Percentiles rank a stretch among this genome's conserved stretches.
Evolutionary conservation across 768 basidiomycete genomes (phyloP).

Genomic region (Hemileccinum rubropunctum): DNA sequence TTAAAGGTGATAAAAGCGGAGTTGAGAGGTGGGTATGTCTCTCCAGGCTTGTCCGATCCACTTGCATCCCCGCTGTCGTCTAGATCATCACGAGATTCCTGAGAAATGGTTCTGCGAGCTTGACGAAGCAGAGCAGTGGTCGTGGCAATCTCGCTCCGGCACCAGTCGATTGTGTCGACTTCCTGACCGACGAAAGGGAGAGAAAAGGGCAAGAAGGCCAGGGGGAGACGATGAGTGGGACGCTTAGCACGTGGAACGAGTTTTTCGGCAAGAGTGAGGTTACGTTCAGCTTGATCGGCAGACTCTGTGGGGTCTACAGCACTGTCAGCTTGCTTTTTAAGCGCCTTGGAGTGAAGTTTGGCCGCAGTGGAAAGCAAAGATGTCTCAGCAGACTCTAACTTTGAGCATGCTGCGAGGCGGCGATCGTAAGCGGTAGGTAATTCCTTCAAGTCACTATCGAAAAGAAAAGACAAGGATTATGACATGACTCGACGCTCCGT

Average conservation of each 20-base stretch:
- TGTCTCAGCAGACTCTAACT: conserved; percentile 87
- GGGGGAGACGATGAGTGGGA: conserved; percentile 71
- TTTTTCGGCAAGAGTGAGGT: conserved; percentile 39
- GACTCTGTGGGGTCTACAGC: conserved; percentile 18
- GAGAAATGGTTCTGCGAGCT: conserved; percentile 35
- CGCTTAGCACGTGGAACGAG: conserved; percentile 71
- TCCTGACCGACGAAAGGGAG: conserved; percentile 76
- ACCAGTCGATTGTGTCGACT: conserved; percentile 94
- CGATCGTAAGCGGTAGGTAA: conserved; percentile 82
- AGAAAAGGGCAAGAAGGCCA: conserved; percentile 50
- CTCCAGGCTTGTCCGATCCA: conserved; percentile 9
- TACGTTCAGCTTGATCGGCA: conserved; percentile 29
- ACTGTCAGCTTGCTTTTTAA: conserved; percentile 40
- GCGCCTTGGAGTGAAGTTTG: conserved; percentile 60
- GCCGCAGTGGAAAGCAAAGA: conserved; percentile 69
- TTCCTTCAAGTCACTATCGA: conserved; percentile 71
- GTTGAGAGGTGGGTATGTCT: conserved; percentile 56
- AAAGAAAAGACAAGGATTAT: not conserved
- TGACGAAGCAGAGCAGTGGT: conserved; percentile 53
- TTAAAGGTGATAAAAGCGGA: conserved; percentile 91
- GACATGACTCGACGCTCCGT: not conserved
- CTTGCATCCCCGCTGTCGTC: conserved; percentile 9
- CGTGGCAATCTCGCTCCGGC: conserved; percentile 64
- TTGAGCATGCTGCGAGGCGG: conserved; percentile 65
- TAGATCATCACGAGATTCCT: conserved; percentile 21